These are phyloP conservation scores for Pluteus cervinus DNA, from an alignment of 768 basidiomycete genomes.

Conservation along the genomic window DNA sequence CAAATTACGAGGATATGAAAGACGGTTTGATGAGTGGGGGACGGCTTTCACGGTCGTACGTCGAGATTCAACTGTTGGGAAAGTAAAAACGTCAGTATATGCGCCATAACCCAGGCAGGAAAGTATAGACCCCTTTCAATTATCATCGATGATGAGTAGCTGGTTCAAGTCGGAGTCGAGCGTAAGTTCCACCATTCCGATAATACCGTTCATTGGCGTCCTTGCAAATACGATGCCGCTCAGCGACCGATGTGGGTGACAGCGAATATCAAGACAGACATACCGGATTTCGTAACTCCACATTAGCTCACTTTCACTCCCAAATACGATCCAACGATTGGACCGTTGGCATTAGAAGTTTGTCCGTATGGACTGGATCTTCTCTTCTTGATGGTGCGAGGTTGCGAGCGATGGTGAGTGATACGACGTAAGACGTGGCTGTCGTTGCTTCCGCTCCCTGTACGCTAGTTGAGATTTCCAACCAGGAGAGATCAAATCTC, in stretches of 20 bases:
- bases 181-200: conserved; percentile 99
- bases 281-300: conserved; percentile 97
- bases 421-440: too few relatives aligned
- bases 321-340: too few relatives aligned
- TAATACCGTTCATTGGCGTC: conserved; percentile 99
- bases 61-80: conserved; percentile 90
- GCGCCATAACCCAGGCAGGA: not conserved
- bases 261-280: conserved; percentile 19
- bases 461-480: too few relatives aligned
- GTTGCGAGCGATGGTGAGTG: too few relatives aligned
- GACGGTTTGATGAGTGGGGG: conserved; percentile 96
- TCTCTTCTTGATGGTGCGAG: too few relatives aligned
- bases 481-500: too few relatives aligned
- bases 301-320: conserved; percentile 95
- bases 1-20: conserved; percentile 97
- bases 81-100: conserved; percentile 8
- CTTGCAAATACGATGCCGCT: conserved; percentile 31
- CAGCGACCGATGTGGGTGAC: conserved; percentile 5
- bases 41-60: conserved; percentile 99
- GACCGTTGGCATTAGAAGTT: too few relatives aligned
- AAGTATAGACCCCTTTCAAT: conserved; percentile 84
- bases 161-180: conserved; percentile 93
- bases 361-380: too few relatives aligned
- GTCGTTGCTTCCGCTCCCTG: too few relatives aligned
- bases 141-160: conserved; percentile 96